Evolutionary conservation across 345 rosid genomes (phyloP).

Genomic region (Mangifera indica): DNA sequence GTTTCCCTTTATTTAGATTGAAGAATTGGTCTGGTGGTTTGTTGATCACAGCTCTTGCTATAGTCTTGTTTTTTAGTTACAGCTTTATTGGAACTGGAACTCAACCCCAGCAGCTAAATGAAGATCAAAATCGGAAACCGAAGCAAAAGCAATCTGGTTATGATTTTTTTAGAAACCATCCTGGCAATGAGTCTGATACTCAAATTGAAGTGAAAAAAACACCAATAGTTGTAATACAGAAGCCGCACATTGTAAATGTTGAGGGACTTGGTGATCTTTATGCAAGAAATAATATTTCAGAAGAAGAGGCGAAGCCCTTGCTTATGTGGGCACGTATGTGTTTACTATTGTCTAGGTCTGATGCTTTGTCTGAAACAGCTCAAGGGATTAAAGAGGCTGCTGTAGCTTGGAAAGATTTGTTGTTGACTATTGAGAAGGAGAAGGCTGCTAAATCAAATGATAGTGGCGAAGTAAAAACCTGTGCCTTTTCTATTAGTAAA

Average conservation of each 20-base stretch:
- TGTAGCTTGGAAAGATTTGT: constrained; percentile 54
- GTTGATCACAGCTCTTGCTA: constrained; percentile 49
- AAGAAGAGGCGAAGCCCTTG: constrained; percentile 42
- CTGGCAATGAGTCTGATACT: constrained; percentile 31
- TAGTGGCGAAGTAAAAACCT: constrained; percentile 35
- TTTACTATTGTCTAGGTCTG: constrained; percentile 58
- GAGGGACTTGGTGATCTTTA: constrained; percentile 63
- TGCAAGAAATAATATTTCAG: constrained; percentile 42
- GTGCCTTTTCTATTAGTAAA: constrained; percentile 53
- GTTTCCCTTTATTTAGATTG: constrained; percentile 43
- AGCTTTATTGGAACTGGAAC: constrained; percentile 43
- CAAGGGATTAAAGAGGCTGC: constrained; percentile 84
- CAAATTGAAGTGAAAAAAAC: constrained; percentile 24
- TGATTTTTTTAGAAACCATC: constrained; percentile 43
- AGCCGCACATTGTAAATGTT: constrained; percentile 41
- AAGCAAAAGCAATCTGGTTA: constrained; percentile 42
- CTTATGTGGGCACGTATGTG: constrained; percentile 73
- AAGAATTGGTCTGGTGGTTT: constrained; percentile 83
- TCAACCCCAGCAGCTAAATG: constrained; percentile 24
- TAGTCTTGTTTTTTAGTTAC: constrained; percentile 53
- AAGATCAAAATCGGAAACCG: constrained; percentile 24
- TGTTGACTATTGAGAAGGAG: constrained; percentile 34
- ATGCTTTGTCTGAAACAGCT: constrained; percentile 71
- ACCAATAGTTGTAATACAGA: constrained; percentile 25
- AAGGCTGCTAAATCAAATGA: constrained; percentile 23